These are phyloP conservation scores for Xylariaceae sp. DNA, from an alignment of 2,329 filamentous ascomycete species.

Conservation along the genomic window DNA sequence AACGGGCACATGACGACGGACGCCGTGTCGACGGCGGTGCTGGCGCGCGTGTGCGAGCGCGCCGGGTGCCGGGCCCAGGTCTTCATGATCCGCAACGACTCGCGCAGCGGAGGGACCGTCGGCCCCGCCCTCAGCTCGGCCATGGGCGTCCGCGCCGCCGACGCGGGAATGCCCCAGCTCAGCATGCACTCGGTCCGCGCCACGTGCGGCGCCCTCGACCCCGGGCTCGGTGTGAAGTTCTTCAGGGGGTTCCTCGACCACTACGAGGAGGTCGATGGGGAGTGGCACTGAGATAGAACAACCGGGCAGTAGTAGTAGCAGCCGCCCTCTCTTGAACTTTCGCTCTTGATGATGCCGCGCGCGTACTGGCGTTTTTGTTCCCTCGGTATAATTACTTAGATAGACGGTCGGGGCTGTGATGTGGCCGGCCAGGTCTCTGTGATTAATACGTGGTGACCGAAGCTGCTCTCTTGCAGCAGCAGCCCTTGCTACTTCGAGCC, in stretches of 20 bases:
- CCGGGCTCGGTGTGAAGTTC: slow-evolving; percentile 77
- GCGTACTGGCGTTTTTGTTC: too few species aligned
- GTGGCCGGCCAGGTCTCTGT: too few species aligned
- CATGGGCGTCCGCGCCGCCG: slow-evolving; percentile 75
- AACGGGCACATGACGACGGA: slow-evolving; percentile 98
- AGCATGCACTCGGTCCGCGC: slow-evolving; percentile 93
- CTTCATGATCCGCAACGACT: slow-evolving; percentile 95
- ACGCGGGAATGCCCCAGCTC: slow-evolving; percentile 83
- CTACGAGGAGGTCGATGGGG: slow-evolving; percentile 75
- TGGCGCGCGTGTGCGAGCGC: slow-evolving; percentile 71
- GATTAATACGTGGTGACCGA: too few species aligned
- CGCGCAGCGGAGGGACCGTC: slow-evolving; percentile 84
- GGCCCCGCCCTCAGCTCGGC: slow-evolving; percentile 78
- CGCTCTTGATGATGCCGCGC: too few species aligned
- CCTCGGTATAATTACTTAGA: too few species aligned
- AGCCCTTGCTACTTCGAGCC: too few species aligned
- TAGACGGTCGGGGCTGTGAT: too few species aligned
- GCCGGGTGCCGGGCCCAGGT: slow-evolving; percentile 66
- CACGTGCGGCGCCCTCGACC: slow-evolving; percentile 78
- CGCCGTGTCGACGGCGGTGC: slow-evolving; percentile 71
- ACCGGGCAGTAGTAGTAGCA: too few species aligned
- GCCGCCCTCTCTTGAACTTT: too few species aligned
- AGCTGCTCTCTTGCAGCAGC: too few species aligned
- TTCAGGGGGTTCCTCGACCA: slow-evolving; percentile 86
- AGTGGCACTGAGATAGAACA: slow-evolving; percentile 58